Conservation (phyloP, 768 basidiomycete species). For the Boletales sp. region DNA sequence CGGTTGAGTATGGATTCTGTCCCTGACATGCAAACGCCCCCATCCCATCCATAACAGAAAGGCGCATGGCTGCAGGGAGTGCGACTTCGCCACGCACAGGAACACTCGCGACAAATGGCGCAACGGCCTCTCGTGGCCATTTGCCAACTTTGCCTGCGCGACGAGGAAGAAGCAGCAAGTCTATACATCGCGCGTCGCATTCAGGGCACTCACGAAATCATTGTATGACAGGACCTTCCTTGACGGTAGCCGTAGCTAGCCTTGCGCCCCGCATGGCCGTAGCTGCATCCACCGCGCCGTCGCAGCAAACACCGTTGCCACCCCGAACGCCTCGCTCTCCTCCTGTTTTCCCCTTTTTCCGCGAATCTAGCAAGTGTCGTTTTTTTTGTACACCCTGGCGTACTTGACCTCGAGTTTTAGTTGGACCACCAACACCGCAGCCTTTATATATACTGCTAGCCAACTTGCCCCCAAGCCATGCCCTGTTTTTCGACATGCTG, state of each 20-base stretch:
- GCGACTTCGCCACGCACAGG: conserved; percentile 1
- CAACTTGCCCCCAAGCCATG: conserved; percentile 56
- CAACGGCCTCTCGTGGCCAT: neutral
- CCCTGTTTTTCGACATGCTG: conserved; percentile 69
- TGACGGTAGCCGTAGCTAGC: conserved; percentile 9
- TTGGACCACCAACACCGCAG: conserved; percentile 21
- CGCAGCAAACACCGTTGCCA: conserved; percentile 10
- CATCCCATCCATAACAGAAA: neutral
- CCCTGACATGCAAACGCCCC: neutral
- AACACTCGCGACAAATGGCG: neutral
- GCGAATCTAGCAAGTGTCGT: conserved; percentile 11
- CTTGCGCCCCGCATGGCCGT: conserved; percentile 6
- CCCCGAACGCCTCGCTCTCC: conserved; percentile 7
- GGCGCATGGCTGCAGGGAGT: neutral
- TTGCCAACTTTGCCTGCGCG: neutral
- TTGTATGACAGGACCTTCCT: conserved; percentile 8
- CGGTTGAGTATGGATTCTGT: neutral
- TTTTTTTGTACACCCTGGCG: neutral
- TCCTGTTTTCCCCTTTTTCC: conserved; percentile 13
- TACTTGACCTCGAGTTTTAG: neutral
- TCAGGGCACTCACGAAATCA: neutral
- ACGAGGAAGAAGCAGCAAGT: conserved; percentile 8
- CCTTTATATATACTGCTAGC: conserved; percentile 48
- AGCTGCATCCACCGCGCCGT: conserved; percentile 10
- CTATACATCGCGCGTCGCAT: neutral